Base-by-base conservation (phyloP, 2,329 filamentous ascomycete species). In the Xylariaceae sp. region DNA sequence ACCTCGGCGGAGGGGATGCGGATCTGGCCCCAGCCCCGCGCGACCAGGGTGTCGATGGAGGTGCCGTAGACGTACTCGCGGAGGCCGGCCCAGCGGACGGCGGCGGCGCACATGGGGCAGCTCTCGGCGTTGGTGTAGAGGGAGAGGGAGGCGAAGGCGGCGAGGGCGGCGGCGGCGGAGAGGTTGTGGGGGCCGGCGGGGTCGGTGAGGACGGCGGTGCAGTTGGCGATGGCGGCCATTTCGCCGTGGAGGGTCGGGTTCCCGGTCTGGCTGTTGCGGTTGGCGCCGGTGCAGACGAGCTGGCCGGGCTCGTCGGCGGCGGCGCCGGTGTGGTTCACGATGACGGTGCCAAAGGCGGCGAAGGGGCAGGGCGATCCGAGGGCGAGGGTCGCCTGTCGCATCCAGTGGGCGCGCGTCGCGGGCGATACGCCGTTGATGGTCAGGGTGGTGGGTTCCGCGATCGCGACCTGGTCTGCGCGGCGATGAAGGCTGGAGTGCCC, bases 41-140 rank as follows among this genome's bases (percentile, higher is more conserved):
- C 57, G 11, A 72, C 57, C 24, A 78, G 60, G 4, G 57, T 63
- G 18, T 68, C 61, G 44, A 76, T 73, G 19, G 64, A 69, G 1
- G 73, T 77, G 4, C 73, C 74, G 50, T 72, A 79, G 7, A 79
- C 65, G 51, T 74, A 75, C 57, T 78, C 76, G 29, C 61, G 64
- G 60, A 79, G 77, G 0, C 73, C 73, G 0, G 74, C 65, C 72
- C 73, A 79, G 2, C 73, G 68, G 46, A 79, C 76, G 0, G 74
- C 75, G 6, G 72, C 68, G 1, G 76, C 73, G 49, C 76, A 80
- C 71, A 79, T 80, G 6, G 74, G 71, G 54, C 76, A 79, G 42
- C 68, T 71, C 56, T 79, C 75, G 2, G 69, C 75, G 53, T 75
- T 79, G 17, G 75, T 79, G 56, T 79, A 79, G 3, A 79, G 56